These are phyloP conservation scores for Rhynchospora pubera DNA, from an alignment of 176 grass and related monocot genomes.

Conservation along the genomic window DNA sequence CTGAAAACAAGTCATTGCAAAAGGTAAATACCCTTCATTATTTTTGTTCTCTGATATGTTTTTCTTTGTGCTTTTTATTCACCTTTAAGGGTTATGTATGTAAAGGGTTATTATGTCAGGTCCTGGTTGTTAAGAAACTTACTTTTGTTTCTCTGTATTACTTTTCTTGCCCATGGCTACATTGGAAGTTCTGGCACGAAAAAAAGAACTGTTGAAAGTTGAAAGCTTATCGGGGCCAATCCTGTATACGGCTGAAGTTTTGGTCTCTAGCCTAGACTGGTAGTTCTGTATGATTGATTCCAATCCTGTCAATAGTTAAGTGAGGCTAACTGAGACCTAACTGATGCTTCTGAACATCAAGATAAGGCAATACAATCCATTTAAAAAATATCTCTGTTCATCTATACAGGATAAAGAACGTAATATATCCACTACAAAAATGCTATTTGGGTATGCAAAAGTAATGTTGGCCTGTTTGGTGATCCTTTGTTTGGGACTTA, in stretches of 20 bases:
- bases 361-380: neutral
- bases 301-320: neutral
- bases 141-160: neutral
- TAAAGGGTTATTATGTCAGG: neutral
- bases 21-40: constrained; percentile 51
- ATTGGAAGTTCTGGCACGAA: neutral
- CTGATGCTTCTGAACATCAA: neutral
- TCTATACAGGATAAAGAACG: neutral
- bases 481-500: neutral
- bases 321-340: neutral
- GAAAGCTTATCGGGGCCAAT: neutral
- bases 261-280: neutral
- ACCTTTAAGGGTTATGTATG: neutral
- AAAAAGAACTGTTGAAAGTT: neutral
- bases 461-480: neutral
- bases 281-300: neutral
- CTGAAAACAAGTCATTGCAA: constrained; percentile 92
- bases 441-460: neutral
- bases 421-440: neutral
- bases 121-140: neutral
- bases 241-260: neutral
- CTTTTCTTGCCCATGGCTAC: neutral
- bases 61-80: constrained; percentile 4
- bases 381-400: neutral
- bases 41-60: constrained; percentile 16